Conservation (phyloP, 208 protist genomes). For the Trypanosoma congolense region DNA sequence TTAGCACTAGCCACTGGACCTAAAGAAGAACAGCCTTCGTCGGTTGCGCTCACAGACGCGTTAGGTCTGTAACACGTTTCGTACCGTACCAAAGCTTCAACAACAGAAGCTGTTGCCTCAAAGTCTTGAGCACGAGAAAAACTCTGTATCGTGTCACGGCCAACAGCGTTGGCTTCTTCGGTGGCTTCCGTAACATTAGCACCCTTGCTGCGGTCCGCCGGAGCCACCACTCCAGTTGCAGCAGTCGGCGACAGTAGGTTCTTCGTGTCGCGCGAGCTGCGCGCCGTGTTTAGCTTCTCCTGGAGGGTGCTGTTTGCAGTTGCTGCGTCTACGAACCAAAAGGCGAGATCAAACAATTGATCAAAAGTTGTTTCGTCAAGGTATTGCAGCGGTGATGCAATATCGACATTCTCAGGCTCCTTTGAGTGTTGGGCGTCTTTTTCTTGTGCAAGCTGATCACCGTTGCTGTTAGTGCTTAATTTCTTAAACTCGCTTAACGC, state of each 20-base stretch:
- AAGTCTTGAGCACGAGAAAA: constrained; percentile 31
- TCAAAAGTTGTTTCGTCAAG: constrained; percentile 69
- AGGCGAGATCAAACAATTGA: constrained; percentile 62
- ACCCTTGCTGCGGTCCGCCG: constrained; percentile 9
- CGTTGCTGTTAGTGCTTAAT: neutral
- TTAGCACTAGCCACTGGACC: neutral
- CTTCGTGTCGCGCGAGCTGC: constrained; percentile 2
- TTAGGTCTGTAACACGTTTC: constrained; percentile 26
- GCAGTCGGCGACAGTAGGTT: neutral
- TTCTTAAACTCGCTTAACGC: too few species aligned
- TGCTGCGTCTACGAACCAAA: constrained; percentile 78
- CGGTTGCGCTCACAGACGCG: neutral
- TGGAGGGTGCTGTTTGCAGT: constrained; percentile 62
- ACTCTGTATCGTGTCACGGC: constrained; percentile 26
- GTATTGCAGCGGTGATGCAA: constrained; percentile 28
- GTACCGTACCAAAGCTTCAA: constrained; percentile 49
- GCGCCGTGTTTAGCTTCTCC: constrained; percentile 11
- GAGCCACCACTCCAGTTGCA: neutral
- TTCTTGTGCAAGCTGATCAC: neutral
- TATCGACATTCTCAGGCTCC: neutral
- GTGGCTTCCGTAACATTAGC: neutral
- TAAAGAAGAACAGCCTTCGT: neutral
- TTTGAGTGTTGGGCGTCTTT: neutral
- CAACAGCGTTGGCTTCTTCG: neutral
- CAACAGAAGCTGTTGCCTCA: constrained; percentile 30